Conservation (phyloP, 129 eudicot species). For the Heracleum sosnowskyi region DNA sequence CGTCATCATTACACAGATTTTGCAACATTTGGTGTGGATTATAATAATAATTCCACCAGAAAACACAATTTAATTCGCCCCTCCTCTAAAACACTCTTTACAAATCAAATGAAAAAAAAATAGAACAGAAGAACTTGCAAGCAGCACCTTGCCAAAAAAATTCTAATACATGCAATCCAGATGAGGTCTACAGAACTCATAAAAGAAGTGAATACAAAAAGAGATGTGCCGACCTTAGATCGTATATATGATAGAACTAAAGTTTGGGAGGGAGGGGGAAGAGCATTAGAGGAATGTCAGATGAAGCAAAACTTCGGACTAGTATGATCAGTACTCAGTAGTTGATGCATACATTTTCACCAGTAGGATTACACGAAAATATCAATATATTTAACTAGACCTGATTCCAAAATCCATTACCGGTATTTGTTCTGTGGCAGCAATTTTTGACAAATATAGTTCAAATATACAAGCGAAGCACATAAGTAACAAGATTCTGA, state of each 20-base stretch:
- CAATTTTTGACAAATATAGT: background rate
- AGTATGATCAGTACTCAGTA: background rate
- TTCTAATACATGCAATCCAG: background rate
- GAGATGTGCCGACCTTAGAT: background rate
- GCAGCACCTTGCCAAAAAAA: no score
- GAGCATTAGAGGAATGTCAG: background rate
- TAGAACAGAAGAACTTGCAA: no score
- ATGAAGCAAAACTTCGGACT: background rate
- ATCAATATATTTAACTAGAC: background rate
- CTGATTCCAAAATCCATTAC: background rate
- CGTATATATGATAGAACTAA: no score
- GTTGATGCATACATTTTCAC: background rate
- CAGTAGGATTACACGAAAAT: background rate
- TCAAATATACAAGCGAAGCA: background rate
- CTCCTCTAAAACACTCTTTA: no score
- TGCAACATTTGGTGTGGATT: no score
- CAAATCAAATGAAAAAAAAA: no score
- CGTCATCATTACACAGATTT: no score
- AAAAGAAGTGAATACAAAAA: background rate
- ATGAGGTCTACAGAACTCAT: background rate
- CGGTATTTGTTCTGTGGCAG: background rate
- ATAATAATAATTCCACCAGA: no score
- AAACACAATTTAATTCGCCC: no score
- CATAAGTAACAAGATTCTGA: background rate
- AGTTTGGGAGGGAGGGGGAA: background rate